These are phyloP conservation scores for Fragaria ananassa DNA, from an alignment of 306 rosid genomes.

Conservation along the genomic window DNA sequence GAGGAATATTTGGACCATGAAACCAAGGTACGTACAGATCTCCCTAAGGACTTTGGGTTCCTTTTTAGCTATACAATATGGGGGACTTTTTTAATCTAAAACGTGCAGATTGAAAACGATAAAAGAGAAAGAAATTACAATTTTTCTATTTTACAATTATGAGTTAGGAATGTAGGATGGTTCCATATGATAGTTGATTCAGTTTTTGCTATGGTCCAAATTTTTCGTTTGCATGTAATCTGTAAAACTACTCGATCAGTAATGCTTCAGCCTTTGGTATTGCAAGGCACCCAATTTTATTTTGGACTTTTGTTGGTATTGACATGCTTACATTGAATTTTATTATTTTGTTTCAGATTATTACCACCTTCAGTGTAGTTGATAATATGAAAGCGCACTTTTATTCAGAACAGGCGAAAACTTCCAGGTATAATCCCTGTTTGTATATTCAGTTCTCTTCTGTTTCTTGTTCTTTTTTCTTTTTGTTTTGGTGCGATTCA, in stretches of 20 bases:
- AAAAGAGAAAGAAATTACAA: neutral
- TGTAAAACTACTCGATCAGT: neutral
- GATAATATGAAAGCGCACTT: slow-evolving; percentile 92
- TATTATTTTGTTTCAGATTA: slow-evolving; percentile 58
- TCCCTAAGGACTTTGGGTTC: neutral
- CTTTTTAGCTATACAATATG: neutral
- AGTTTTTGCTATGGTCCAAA: neutral
- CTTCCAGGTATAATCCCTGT: slow-evolving; percentile 52
- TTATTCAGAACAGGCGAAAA: slow-evolving; percentile 56
- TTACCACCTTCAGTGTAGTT: slow-evolving; percentile 92
- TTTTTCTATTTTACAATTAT: neutral
- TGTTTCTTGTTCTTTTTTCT: neutral
- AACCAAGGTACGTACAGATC: slow-evolving; percentile 55
- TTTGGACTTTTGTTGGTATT: neutral
- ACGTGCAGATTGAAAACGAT: neutral
- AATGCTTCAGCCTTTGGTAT: neutral
- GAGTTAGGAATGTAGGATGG: neutral
- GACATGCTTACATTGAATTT: slow-evolving; percentile 8
- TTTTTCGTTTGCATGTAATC: neutral
- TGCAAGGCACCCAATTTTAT: neutral
- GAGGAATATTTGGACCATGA: slow-evolving; percentile 85
- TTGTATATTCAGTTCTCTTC: slow-evolving; percentile 7
- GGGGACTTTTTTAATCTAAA: neutral
- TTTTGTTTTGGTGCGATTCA: neutral
- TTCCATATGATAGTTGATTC: neutral